phyloP scores from a whole-genome alignment of 352 stramenopile genomes.

The Phytophthora multivora region DNA sequence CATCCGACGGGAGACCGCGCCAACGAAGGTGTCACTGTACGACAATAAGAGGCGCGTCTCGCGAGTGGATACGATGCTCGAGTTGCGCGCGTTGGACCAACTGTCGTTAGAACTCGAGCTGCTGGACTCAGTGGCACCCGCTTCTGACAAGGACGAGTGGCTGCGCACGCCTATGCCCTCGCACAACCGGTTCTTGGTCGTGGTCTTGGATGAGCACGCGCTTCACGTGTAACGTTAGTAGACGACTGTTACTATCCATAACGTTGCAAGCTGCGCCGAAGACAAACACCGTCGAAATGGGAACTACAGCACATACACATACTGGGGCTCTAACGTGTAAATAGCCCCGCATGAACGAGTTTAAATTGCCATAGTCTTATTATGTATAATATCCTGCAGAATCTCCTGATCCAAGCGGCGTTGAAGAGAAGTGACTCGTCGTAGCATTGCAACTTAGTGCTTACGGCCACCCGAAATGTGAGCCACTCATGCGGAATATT shows the following conservation, averaged over 20 bases:
- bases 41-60: conserved; percentile 50
- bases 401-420: too few relatives aligned
- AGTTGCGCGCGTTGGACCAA: conserved; percentile 35
- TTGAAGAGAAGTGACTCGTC: background rate
- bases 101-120: conserved; percentile 34
- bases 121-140: background rate
- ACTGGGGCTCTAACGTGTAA: conserved; percentile 8
- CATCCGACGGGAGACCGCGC: conserved; percentile 15
- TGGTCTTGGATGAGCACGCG: conserved; percentile 30
- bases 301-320: conserved; percentile 8
- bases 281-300: background rate
- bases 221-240: conserved; percentile 7
- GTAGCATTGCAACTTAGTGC: conserved; percentile 8
- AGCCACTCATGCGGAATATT: too few relatives aligned
- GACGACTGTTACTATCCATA: too few relatives aligned
- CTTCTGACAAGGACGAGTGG: conserved; percentile 22
- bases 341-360: conserved; percentile 3
- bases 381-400: too few relatives aligned
- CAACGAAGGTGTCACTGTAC: conserved; percentile 44
- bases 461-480: background rate
- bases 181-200: conserved; percentile 37
- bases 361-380: background rate
- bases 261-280: too few relatives aligned
- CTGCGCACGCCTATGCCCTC: conserved; percentile 31
- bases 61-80: conserved; percentile 35